phyloP scores from a whole-genome alignment of 2,329 filamentous ascomycete species.

The Knufia fluminis region DNA sequence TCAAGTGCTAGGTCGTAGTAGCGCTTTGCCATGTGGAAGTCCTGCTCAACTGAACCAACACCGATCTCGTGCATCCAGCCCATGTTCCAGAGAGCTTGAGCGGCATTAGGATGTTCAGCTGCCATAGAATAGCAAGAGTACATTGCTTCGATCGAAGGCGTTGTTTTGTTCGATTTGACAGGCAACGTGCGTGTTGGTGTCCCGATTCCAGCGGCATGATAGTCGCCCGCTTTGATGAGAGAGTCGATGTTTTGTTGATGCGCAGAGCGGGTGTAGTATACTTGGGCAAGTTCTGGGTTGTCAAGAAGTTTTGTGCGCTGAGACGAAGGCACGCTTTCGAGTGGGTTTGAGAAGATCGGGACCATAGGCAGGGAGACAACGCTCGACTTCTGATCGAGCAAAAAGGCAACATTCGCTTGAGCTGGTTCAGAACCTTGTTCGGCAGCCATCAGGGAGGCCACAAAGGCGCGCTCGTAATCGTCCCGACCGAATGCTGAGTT shows the following conservation, averaged over 20 bases:
- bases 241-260: constrained; percentile 90
- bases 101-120: constrained; percentile 81
- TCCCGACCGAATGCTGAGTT: constrained; percentile 73
- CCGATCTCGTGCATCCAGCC: constrained; percentile 99
- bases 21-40: constrained; percentile 92
- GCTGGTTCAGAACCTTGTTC: constrained; percentile 87
- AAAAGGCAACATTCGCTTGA: constrained; percentile 80
- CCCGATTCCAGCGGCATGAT: constrained; percentile 79
- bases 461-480: constrained; percentile 68
- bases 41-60: constrained; percentile 71
- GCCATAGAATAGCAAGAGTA: constrained; percentile 87
- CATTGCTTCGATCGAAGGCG: constrained; percentile 69
- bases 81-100: constrained; percentile 91
- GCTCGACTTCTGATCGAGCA: constrained; percentile 66
- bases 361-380: constrained; percentile 48
- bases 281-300: constrained; percentile 57
- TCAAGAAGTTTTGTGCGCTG: constrained; percentile 43
- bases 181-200: constrained; percentile 2
- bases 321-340: constrained; percentile 21
- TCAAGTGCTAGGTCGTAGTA: constrained; percentile 90
- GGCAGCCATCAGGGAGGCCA: constrained; percentile 76
- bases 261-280: constrained; percentile 92
- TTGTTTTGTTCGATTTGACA: constrained; percentile 9
- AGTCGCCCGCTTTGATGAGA: constrained; percentile 96
- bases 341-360: constrained; percentile 37